Evolutionary conservation across 2,329 filamentous ascomycete genomes (phyloP).

Genomic region (Scedosporium dehoogii): DNA sequence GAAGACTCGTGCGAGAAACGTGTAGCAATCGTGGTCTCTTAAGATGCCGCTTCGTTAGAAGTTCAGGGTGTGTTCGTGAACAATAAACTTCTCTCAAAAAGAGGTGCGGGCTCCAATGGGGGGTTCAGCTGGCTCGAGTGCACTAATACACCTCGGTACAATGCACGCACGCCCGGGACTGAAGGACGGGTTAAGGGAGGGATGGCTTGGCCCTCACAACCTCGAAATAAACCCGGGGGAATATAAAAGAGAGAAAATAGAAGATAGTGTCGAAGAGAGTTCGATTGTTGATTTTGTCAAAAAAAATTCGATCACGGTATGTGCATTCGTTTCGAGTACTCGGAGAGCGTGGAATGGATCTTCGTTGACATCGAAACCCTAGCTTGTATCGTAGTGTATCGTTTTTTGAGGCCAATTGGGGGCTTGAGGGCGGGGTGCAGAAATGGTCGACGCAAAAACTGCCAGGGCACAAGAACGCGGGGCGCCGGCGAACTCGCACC

Average conservation of each 20-base stretch:
- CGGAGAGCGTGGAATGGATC: not conserved
- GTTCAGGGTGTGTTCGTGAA: too few species aligned
- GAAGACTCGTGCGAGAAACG: too few species aligned
- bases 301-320: not conserved
- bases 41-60: too few species aligned
- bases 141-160: not conserved
- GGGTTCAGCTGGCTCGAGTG: not conserved
- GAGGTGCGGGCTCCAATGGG: not conserved
- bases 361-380: not conserved
- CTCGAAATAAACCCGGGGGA: too few species aligned
- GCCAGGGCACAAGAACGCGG: not conserved
- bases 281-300: not conserved
- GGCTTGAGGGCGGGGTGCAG: not conserved
- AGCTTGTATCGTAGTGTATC: not conserved
- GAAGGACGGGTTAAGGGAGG: not conserved
- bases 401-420: not conserved
- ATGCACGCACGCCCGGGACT: not conserved
- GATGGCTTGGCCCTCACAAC: too few species aligned
- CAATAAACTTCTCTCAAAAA: too few species aligned
- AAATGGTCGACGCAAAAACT: not conserved
- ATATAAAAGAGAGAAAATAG: not conserved
- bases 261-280: not conserved
- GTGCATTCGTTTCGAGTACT: not conserved
- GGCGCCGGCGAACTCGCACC: not conserved
- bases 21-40: too few species aligned